Evolutionary conservation across 345 rosid genomes (phyloP), one percentile per base, ranked within the genome.

Genomic region (Lagerstroemia speciosa): DNA sequence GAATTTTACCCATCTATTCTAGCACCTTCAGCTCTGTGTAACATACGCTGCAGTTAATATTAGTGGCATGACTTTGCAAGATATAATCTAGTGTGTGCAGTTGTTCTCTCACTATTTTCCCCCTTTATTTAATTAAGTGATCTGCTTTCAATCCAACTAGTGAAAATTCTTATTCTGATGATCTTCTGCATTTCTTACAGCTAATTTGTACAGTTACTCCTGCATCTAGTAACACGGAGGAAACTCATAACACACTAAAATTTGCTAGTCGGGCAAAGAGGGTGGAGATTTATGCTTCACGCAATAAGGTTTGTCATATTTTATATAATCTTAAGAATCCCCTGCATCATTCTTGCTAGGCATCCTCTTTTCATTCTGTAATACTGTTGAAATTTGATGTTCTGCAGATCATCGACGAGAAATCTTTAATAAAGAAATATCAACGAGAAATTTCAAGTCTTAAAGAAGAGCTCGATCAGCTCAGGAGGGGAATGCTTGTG

Each of bases 191-290:
- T 19, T 65, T 72, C 70, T 71, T 63, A 38, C 87, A 95, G 99
- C 99, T 95, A 74, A 95, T 95, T 73, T 95, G 99, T 76, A 95
- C 98, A 22, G 87, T 95, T 45, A 95, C 99, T 74, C 99, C 99
- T 67, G 97, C 99, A 36, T 95, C 99, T 20, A 92, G 99, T 79
- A 95, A 80, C 78, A 75, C 82, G 87, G 99, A 95, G 78, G 99
- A 95, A 84, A 95, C 99, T 58, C 99, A 95, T 71, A 95, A 95
- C 73, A 95, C 99, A n/a, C 71, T 92, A 78, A 95, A 95, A 83
- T 95, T 95, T 72, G 99, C 99, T 69, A 92, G 90, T 81, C 83
- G 99, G 81, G 99, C 99, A 67, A 95, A 95, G 83, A 83, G 90
- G 65, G 94, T 95, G 64, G 99, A 95, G 76, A 95, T 95, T 62